These are phyloP conservation scores for Chlorella ohadii DNA, from an alignment of 139 green algal genomes.

Conservation along the genomic window DNA sequence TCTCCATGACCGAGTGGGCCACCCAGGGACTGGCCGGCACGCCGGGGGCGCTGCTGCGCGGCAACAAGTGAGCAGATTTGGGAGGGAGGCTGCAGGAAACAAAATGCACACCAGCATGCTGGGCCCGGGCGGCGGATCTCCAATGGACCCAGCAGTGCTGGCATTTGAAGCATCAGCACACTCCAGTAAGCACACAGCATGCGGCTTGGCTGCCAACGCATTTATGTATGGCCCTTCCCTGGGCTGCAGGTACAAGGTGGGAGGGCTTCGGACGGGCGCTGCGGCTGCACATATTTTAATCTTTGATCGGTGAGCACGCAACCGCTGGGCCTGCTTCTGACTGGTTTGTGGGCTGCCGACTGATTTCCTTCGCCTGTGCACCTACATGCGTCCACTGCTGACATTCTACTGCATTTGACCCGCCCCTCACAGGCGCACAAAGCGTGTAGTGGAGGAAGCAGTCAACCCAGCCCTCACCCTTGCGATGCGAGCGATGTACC, in stretches of 20 bases:
- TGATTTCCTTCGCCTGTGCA: too few relatives aligned
- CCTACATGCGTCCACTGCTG: too few relatives aligned
- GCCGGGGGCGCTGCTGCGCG: neutral
- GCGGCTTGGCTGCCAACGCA: too few relatives aligned
- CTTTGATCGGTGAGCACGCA: constrained; percentile 32
- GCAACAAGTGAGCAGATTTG: constrained; percentile 17
- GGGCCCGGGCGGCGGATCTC: too few relatives aligned
- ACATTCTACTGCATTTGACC: too few relatives aligned
- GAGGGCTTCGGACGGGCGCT: constrained; percentile 43
- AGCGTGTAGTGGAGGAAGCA: constrained; percentile 55
- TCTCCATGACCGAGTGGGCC: constrained; percentile 58
- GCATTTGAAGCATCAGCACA: too few relatives aligned
- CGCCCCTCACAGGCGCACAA: constrained; percentile 13
- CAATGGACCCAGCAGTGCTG: too few relatives aligned
- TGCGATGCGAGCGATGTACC: constrained; percentile 63
- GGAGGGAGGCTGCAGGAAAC: constrained; percentile 20
- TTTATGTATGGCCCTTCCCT: too few relatives aligned
- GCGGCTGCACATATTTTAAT: constrained; percentile 55
- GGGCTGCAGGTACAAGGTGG: constrained; percentile 41
- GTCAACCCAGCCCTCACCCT: constrained; percentile 45
- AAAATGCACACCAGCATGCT: too few relatives aligned
- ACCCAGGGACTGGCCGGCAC: constrained; percentile 42
- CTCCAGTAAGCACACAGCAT: too few relatives aligned
- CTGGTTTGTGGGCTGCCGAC: too few relatives aligned
- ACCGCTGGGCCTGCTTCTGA: too few relatives aligned